Percentiles rank a stretch among this genome's conserved stretches.
Conservation (phyloP, 73 alveolate species). For the Effrenium voratum region DNA sequence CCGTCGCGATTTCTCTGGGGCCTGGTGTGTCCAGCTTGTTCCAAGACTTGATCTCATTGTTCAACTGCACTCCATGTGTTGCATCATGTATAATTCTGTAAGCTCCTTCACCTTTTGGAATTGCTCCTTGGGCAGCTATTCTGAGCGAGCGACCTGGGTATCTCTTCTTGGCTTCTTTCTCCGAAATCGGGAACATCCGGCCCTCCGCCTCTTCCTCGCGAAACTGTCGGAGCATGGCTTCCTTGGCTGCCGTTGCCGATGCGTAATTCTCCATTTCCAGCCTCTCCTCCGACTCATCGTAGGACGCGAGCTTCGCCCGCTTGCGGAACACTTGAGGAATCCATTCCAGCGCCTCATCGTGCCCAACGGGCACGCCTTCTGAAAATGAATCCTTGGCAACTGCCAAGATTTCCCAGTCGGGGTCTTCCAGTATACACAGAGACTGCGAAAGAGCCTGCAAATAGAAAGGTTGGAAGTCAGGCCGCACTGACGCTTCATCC, state of each 20-base stretch:
- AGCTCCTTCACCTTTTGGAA: background rate
- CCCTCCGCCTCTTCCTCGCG: slow-evolving; percentile 7
- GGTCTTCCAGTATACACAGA: too few species aligned
- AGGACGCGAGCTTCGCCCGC: background rate
- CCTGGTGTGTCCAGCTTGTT: background rate
- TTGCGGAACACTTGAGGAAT: background rate
- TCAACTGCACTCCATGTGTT: background rate
- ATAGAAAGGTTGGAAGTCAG: too few species aligned
- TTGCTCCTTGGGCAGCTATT: background rate
- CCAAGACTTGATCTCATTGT: background rate
- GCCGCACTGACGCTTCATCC: too few species aligned
- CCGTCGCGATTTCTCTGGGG: background rate
- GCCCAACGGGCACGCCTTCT: background rate
- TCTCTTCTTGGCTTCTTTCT: background rate
- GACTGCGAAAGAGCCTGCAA: too few species aligned
- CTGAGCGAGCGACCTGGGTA: background rate
- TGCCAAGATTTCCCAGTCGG: too few species aligned
- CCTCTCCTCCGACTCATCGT: background rate
- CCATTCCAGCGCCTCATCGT: background rate
- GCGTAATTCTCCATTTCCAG: background rate
- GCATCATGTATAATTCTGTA: background rate
- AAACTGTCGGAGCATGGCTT: background rate
- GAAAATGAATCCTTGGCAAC: background rate
- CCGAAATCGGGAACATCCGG: background rate
- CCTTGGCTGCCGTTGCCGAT: background rate